Evolutionary conservation across 2,329 filamentous ascomycete genomes (phyloP).

Genomic region (Proliferodiscus dingleyae): DNA sequence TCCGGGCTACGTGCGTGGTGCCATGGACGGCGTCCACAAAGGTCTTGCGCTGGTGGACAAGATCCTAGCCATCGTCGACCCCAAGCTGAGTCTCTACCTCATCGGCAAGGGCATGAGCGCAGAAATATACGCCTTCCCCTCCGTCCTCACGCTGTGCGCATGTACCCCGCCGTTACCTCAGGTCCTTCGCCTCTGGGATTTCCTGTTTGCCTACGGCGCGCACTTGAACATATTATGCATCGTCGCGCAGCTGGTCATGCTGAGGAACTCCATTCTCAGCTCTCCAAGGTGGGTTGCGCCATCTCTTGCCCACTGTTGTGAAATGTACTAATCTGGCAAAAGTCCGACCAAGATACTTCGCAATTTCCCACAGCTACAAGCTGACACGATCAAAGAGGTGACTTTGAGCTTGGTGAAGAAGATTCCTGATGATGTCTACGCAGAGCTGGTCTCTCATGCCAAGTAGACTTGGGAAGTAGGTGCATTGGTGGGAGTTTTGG

Average conservation of each 20-base stretch:
- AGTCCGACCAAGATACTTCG: slow-evolving; percentile 92
- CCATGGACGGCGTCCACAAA: slow-evolving; percentile 95
- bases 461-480: slow-evolving; percentile 42
- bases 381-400: slow-evolving; percentile 76
- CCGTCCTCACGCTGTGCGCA: slow-evolving; percentile 88
- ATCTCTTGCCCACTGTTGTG: neutral
- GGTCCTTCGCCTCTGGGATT: slow-evolving; percentile 92
- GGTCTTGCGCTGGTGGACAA: slow-evolving; percentile 88
- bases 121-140: slow-evolving; percentile 94
- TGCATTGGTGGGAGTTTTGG: slow-evolving; percentile 9
- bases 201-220: slow-evolving; percentile 90
- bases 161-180: slow-evolving; percentile 94
- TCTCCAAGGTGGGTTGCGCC: slow-evolving; percentile 67
- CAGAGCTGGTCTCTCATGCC: slow-evolving; percentile 83
- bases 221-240: slow-evolving; percentile 96
- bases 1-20: slow-evolving; percentile 88
- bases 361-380: slow-evolving; percentile 78
- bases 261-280: slow-evolving; percentile 76
- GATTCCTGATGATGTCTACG: slow-evolving; percentile 86
- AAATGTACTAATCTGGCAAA: slow-evolving; percentile 3
- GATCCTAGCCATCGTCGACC: slow-evolving; percentile 85
- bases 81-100: slow-evolving; percentile 78
- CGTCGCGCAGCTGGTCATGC: slow-evolving; percentile 86
- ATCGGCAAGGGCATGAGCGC: slow-evolving; percentile 83
- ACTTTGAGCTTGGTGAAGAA: slow-evolving; percentile 83